These are phyloP conservation scores for Seminavis robusta DNA, from an alignment of 108 stramenopile genomes.

Conservation along the genomic window DNA sequence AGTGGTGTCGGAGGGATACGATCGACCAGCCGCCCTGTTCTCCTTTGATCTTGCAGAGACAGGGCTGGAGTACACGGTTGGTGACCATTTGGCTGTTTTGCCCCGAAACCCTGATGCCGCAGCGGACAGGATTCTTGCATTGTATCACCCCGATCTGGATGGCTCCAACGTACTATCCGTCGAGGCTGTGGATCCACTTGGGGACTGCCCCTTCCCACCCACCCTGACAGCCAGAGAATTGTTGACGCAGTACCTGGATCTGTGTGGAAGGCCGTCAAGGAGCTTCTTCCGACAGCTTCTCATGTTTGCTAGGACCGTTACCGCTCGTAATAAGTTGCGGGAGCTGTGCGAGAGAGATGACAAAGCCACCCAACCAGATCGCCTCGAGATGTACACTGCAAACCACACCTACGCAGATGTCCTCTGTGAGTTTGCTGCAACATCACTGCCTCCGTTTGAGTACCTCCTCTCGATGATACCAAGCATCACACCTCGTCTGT, in stretches of 20 bases:
- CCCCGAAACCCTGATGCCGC: conserved; percentile 1
- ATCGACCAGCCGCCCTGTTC: conserved; percentile 6
- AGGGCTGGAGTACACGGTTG: conserved; percentile 2
- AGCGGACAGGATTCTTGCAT: background rate
- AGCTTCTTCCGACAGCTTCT: conserved; percentile 8
- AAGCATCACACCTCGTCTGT: conserved; percentile 5
- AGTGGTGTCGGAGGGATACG: conserved; percentile 2
- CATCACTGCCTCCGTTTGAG: conserved; percentile 7
- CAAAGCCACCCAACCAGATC: background rate
- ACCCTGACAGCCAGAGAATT: conserved; percentile 5
- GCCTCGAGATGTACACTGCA: conserved; percentile 1
- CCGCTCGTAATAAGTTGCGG: conserved; percentile 1
- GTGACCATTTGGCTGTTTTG: conserved; percentile 4
- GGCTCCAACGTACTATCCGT: conserved; percentile 1
- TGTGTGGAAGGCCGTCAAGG: conserved; percentile 9
- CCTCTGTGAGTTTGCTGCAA: background rate
- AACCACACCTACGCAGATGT: conserved; percentile 7
- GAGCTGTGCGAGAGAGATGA: background rate
- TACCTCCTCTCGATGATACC: conserved; percentile 10
- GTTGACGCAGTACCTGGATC: conserved; percentile 2
- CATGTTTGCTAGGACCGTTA: conserved; percentile 3
- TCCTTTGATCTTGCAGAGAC: conserved; percentile 1
- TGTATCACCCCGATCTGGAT: background rate
- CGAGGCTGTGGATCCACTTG: conserved; percentile 1
- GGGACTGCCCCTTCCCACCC: conserved; percentile 8